Evolutionary conservation across 768 basidiomycete genomes (phyloP), one percentile per base, ranked within the genome.

Genomic region (Mrakia frigida): DNA sequence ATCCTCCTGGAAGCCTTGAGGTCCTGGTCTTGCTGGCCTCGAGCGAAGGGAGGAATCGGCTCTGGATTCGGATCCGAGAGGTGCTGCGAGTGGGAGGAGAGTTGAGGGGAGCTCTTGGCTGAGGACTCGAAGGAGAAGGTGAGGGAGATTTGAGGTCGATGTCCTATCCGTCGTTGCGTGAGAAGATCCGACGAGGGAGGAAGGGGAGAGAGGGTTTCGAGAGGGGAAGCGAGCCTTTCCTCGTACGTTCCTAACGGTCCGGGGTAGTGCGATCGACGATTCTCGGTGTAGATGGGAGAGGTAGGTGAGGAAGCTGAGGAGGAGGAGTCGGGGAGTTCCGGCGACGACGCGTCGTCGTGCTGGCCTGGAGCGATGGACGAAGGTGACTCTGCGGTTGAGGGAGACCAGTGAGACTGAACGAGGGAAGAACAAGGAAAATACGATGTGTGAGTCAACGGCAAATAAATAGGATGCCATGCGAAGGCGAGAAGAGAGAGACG

Each of bases 391-490:
- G 25, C 21, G 9, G 65, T 39, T 3, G 65, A 68, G 35, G 65
- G 65, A 68, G 65, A 68, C 65, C 65, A 68, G 33, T 39, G 65
- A 23, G 65, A 68, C 65, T 68, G 63, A 25, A 23, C 4, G 23
- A 35, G 65, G 65, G 31, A 18, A 3, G 18, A 31, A 3, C 10
- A 31, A 37, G 16, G 23, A 37, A 18, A 65, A 9, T 14, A 63
- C 3, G 33, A 2, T 25, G 3, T 11, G 4, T 60, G 1, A 33
- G n/a, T 4, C 0, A 9, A 14, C 11, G n/a, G 59, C 37, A 39
- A 43, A 39, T 25, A 25, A 9, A n/a, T 1, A 25, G 56, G 23
- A n/a, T 16, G 3, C 1, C 4, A 28, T 16, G n/a, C 56, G 52
- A 28, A 39, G 39, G 39, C 25, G 25, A 68, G 16, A 13, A 68